A percentile compares a stretch with the other conserved stretches of the same genome.
Evolutionary conservation across 768 basidiomycete species (phyloP).

Genomic region (Grammothele lineata): DNA sequence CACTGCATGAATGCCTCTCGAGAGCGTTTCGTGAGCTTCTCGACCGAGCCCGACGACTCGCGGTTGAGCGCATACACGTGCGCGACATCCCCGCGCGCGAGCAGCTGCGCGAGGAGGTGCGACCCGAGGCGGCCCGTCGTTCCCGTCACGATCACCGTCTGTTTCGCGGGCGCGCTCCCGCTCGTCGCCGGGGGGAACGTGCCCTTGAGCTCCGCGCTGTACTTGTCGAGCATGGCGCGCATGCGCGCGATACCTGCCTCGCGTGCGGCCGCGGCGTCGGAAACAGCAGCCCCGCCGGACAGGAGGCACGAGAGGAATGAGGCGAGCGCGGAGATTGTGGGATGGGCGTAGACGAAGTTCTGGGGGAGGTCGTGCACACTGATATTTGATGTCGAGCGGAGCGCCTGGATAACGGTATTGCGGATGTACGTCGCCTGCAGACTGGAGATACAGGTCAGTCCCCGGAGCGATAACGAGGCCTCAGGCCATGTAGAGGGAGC

Average conservation of each 20-base stretch:
- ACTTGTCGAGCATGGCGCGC: conserved; percentile 13
- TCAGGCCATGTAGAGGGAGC: not conserved
- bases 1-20: conserved; percentile 12
- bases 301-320: conserved; percentile 1
- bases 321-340: conserved; percentile 16
- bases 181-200: conserved; percentile 1
- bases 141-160: conserved; percentile 28
- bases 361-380: conserved; percentile 10
- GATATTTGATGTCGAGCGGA: conserved; percentile 14
- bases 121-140: conserved; percentile 29
- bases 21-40: conserved; percentile 8
- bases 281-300: conserved; percentile 1
- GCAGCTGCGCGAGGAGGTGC: conserved; percentile 24
- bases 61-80: conserved; percentile 22
- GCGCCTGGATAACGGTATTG: conserved; percentile 20
- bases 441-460: no score
- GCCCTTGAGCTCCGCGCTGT: conserved; percentile 7
- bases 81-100: conserved; percentile 11
- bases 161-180: not conserved
- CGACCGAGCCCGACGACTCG: not conserved
- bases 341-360: conserved; percentile 21
- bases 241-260: conserved; percentile 11
- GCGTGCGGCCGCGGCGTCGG: not conserved
- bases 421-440: conserved; percentile 23
- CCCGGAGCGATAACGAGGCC: no score